These are phyloP conservation scores for Cercophora newfieldiana DNA, from an alignment of 495 filamentous ascomycete species.

Conservation along the genomic window DNA sequence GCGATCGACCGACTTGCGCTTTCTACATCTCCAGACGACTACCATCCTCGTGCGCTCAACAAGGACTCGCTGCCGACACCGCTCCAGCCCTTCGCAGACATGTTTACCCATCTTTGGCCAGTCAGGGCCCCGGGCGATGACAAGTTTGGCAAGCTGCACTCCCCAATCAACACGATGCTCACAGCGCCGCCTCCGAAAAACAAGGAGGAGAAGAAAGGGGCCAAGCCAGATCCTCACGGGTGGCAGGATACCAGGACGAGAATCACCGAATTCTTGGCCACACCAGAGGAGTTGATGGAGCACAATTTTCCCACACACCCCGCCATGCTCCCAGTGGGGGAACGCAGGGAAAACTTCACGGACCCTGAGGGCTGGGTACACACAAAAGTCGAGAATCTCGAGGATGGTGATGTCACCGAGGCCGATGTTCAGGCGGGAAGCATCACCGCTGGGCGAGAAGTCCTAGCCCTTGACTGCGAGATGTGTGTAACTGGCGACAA, in stretches of 20 bases:
- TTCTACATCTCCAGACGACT: constrained; percentile 58
- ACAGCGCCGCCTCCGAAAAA: constrained; percentile 64
- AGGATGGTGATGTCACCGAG: constrained; percentile 67
- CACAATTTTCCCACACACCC: constrained; percentile 83
- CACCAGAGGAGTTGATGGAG: constrained; percentile 70
- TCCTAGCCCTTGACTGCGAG: constrained; percentile 89
- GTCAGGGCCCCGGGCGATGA: constrained; percentile 82
- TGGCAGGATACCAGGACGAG: constrained; percentile 71
- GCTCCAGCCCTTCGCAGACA: constrained; percentile 70
- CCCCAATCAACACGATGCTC: constrained; percentile 75
- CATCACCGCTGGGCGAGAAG: constrained; percentile 77
- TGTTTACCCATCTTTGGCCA: constrained; percentile 89
- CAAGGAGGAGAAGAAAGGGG: constrained; percentile 57
- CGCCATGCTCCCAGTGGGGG: constrained; percentile 52
- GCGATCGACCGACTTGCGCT: constrained; percentile 32
- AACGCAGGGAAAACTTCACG: constrained; percentile 44
- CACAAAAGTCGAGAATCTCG: constrained; percentile 63
- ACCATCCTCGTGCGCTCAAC: constrained; percentile 68
- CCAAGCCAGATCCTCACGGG: constrained; percentile 56
- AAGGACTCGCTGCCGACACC: constrained; percentile 59
- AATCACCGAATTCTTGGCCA: constrained; percentile 73
- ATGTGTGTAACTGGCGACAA: constrained; percentile 85
- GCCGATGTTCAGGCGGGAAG: constrained; percentile 74
- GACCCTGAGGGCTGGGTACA: constrained; percentile 79
- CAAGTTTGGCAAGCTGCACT: constrained; percentile 74